Percentiles rank a stretch among this genome's conserved stretches.
phyloP scores from a whole-genome alignment of 1,284 basidiomycete species.

The Ustilago crameri region DNA sequence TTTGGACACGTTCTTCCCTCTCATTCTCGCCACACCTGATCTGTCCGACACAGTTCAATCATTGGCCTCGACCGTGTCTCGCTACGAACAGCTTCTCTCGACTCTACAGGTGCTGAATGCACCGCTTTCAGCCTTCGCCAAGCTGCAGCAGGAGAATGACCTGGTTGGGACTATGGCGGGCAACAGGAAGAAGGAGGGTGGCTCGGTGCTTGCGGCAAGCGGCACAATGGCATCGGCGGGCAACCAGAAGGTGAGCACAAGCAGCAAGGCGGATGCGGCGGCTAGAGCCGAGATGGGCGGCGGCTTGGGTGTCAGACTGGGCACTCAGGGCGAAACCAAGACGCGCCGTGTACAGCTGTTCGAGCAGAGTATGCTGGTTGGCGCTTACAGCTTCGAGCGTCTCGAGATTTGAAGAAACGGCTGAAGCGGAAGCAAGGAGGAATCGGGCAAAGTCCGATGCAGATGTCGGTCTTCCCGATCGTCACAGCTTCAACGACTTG shows the following conservation, averaged over 20 bases:
- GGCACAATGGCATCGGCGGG: conserved; percentile 39
- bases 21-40: conserved; percentile 40
- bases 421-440: too few relatives aligned
- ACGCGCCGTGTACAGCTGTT: conserved; percentile 32
- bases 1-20: conserved; percentile 52
- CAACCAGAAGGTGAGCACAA: conserved; percentile 29
- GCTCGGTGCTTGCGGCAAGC: conserved; percentile 22
- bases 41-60: conserved; percentile 31
- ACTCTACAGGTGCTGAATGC: conserved; percentile 37
- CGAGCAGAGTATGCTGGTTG: conserved; percentile 54
- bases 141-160: conserved; percentile 42
- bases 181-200: conserved; percentile 7
- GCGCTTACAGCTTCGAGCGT: conserved; percentile 48
- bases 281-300: conserved; percentile 55
- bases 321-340: conserved; percentile 39
- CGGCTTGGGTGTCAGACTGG: conserved; percentile 42
- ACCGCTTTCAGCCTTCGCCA: conserved; percentile 50
- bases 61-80: conserved; percentile 35
- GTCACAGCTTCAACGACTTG: too few relatives aligned
- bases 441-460: too few relatives aligned
- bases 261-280: conserved; percentile 23
- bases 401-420: conserved; percentile 33
- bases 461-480: too few relatives aligned
- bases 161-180: conserved; percentile 5
- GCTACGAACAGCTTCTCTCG: conserved; percentile 33